Percentiles rank a stretch among this genome's conserved stretches.
phyloP scores from a whole-genome alignment of 306 rosid genomes.

The Cyamopsis tetragonoloba region DNA sequence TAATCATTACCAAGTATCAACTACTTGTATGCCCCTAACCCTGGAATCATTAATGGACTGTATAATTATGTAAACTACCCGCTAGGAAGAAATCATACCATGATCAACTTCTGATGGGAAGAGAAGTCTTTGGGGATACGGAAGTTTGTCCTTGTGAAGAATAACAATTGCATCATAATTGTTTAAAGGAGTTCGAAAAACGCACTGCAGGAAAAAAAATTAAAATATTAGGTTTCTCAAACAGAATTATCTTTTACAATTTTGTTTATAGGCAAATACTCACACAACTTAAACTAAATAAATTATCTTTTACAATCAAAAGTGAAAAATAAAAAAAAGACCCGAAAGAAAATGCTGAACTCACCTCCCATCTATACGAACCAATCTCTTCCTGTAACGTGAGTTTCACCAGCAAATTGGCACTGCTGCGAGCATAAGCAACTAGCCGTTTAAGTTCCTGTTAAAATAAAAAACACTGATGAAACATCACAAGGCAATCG shows the following conservation, averaged over 20 bases:
- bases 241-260: conserved; percentile 7
- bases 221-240: background rate
- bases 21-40: background rate
- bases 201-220: conserved; percentile 60
- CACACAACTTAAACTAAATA: too few relatives aligned
- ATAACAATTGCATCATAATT: conserved; percentile 82
- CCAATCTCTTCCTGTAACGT: conserved; percentile 53
- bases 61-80: background rate
- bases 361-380: conserved; percentile 80
- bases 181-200: conserved; percentile 84
- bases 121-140: conserved; percentile 86
- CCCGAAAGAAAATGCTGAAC: conserved; percentile 9
- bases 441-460: conserved; percentile 82
- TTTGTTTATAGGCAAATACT: too few relatives aligned
- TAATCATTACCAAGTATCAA: too few relatives aligned
- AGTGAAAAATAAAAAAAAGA: background rate
- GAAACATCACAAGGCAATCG: conserved; percentile 10
- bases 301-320: conserved; percentile 6
- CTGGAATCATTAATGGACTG: background rate
- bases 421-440: conserved; percentile 93
- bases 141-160: conserved; percentile 79
- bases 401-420: conserved; percentile 63
- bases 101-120: conserved; percentile 69
- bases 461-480: conserved; percentile 12
- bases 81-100: conserved; percentile 45